Percentiles rank a stretch among this genome's conserved stretches.
Evolutionary conservation across 148 eudicot species (phyloP).

Genomic region (Camellia granthamiana): DNA sequence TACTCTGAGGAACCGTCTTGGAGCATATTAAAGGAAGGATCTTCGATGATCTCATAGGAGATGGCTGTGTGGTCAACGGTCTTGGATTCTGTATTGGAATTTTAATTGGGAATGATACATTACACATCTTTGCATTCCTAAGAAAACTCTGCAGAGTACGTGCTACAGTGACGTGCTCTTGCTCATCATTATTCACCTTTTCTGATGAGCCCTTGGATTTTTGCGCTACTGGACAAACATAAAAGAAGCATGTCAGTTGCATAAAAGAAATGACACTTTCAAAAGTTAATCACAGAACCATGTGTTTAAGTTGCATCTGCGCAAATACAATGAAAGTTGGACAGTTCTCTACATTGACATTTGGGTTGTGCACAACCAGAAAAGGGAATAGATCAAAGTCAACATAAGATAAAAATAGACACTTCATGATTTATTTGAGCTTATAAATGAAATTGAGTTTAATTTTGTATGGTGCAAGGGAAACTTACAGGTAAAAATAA

Average conservation of each 20-base stretch:
- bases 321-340: not conserved
- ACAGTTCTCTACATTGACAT: not conserved
- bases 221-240: slow-evolving; percentile 48
- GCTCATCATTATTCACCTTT: slow-evolving; percentile 46
- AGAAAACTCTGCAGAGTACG: slow-evolving; percentile 62
- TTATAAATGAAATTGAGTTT: no score
- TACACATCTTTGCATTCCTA: slow-evolving; percentile 39
- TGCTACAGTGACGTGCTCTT: slow-evolving; percentile 67
- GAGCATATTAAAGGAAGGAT: slow-evolving; percentile 62
- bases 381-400: not conserved
- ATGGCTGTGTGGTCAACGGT: slow-evolving; percentile 35
- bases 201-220: slow-evolving; percentile 40
- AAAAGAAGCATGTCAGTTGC: slow-evolving; percentile 18
- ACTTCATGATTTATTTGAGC: no score
- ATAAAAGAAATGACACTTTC: not conserved
- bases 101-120: slow-evolving; percentile 48
- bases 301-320: not conserved
- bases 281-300: not conserved
- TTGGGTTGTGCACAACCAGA: not conserved
- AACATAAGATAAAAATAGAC: no score
- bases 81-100: slow-evolving; percentile 47
- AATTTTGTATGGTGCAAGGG: no score
- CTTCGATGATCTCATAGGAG: slow-evolving; percentile 46
- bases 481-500: not conserved
- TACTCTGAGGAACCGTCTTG: slow-evolving; percentile 31